These are phyloP conservation scores for Termitomyces eurrhizus DNA, from an alignment of 768 basidiomycete species.

Conservation along the genomic window DNA sequence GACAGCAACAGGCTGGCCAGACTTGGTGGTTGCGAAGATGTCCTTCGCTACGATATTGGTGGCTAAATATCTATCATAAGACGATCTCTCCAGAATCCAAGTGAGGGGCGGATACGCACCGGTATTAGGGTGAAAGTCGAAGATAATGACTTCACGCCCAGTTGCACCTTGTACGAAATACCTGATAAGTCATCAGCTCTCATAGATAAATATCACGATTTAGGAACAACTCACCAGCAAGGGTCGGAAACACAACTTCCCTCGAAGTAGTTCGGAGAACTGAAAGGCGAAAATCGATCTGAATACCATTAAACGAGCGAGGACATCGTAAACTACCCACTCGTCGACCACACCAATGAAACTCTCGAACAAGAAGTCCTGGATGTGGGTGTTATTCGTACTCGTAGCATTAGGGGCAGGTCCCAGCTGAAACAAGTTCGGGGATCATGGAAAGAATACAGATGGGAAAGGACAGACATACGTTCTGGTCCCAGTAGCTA, in stretches of 20 bases:
- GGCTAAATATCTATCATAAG: constrained; percentile 25
- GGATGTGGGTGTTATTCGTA: constrained; percentile 50
- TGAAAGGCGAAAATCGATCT: constrained; percentile 4
- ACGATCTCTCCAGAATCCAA: background rate
- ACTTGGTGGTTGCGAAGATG: constrained; percentile 43
- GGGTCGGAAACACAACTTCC: constrained; percentile 57
- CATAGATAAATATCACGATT: background rate
- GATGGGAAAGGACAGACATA: constrained; percentile 19
- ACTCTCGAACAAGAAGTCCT: constrained; percentile 52
- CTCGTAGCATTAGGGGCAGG: constrained; percentile 39
- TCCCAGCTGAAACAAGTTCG: constrained; percentile 23
- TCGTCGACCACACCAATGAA: constrained; percentile 52
- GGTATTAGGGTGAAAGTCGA: constrained; percentile 55
- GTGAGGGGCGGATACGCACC: constrained; percentile 25
- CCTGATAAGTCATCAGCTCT: constrained; percentile 15
- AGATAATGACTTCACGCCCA: constrained; percentile 54
- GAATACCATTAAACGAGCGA: background rate
- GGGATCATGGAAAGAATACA: constrained; percentile 9
- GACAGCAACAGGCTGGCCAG: constrained; percentile 37
- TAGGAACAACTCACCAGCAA: constrained; percentile 40
- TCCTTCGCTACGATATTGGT: constrained; percentile 46
- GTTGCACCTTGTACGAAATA: constrained; percentile 51
- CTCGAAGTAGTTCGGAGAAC: constrained; percentile 44
- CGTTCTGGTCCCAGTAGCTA: constrained; percentile 64
- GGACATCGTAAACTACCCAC: constrained; percentile 19